phyloP scores from a whole-genome alignment of 2,329 filamentous ascomycete genomes.

The Cladorrhinum sp. region DNA sequence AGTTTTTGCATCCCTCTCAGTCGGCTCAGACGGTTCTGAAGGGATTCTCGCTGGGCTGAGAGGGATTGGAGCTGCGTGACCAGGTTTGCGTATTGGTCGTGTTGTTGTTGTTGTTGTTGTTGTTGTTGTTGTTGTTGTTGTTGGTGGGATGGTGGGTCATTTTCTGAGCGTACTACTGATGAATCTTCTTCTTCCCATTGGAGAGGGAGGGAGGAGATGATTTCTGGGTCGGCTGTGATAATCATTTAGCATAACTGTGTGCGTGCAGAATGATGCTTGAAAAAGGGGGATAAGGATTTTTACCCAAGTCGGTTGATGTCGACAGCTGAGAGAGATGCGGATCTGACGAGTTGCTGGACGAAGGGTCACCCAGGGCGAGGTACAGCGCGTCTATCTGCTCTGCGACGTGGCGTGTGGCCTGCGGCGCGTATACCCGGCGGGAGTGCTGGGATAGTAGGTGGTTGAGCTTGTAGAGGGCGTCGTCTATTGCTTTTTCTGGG shows the following conservation, averaged over 20 bases:
- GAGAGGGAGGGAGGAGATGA: conserved; percentile 46
- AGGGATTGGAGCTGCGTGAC: conserved; percentile 49
- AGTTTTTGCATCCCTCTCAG: conserved; percentile 48
- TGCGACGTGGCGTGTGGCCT: conserved; percentile 67
- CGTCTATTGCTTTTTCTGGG: conserved; percentile 50
- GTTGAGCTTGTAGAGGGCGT: conserved; percentile 58
- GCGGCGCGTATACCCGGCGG: conserved; percentile 62
- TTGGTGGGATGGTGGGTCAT: no score
- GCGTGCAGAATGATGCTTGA: no score
- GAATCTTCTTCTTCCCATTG: conserved; percentile 38
- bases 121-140: no score
- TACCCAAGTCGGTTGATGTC: neutral
- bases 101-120: no score
- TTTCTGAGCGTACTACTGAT: no score
- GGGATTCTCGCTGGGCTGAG: conserved; percentile 41
- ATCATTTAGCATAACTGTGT: no score
- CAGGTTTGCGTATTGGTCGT: conserved; percentile 54
- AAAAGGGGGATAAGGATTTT: no score
- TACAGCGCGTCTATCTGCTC: conserved; percentile 70
- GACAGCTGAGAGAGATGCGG: conserved; percentile 24
- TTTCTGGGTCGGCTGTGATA: conserved; percentile 40
- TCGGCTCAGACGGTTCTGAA: conserved; percentile 38
- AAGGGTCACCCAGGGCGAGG: conserved; percentile 44
- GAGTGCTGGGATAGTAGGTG: conserved; percentile 62
- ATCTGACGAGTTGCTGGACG: conserved; percentile 31